Base-by-base conservation (phyloP, 1,284 basidiomycete genomes). In the Cutaneotrichosporon sp. region DNA sequence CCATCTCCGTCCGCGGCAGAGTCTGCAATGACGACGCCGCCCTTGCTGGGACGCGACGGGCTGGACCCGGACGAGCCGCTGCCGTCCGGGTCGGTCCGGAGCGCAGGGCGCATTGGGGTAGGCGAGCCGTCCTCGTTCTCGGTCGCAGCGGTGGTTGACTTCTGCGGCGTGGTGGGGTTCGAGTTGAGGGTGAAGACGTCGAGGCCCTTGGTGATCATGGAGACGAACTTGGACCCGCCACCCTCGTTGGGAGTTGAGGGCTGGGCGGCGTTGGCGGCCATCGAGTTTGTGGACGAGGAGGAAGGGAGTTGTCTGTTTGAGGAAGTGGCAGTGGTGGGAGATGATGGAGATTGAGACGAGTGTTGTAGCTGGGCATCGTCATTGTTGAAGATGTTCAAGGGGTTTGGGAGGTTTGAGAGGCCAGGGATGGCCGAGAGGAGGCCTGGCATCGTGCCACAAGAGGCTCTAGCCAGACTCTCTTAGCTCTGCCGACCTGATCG, bases 311-410 rank as follows among this genome's bases (percentile, higher is more conserved):
- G 55, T 47, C 18, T 57, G 55, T 38, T 46, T 14, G 10, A 10
- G 14, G 43, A 18, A 7, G 22, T 18, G 31, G 36, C 25, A 20
- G 16, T 29, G 20, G 20, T 11, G 27, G 27, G 47, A 29, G 47
- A 50, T 29, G 45, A 46, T 46, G 24, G 45, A 11, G 47, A 50
- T 50, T 50, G 47, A 20, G 38, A 42, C 31, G 31, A 27, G 4
- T 16, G n/a, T 42, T 42, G 16, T 9, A n/a, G 38, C 18, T 42
- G 38, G 18, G 47, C 25, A 50, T 38, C 58, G 57, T 67, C 63
- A 18, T 60, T 58, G n/a, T 56, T 51, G 59, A 74, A 70, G 50
- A 72, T 52, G 59, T 69, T 69, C 54, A 72, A 63, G 4, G 69
- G 71, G 58, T 74, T 75, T 22, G 72, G 66, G 22, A 64, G 59